phyloP scores from a whole-genome alignment of 2,329 filamentous ascomycete species.

The Diaporthe sp. region DNA sequence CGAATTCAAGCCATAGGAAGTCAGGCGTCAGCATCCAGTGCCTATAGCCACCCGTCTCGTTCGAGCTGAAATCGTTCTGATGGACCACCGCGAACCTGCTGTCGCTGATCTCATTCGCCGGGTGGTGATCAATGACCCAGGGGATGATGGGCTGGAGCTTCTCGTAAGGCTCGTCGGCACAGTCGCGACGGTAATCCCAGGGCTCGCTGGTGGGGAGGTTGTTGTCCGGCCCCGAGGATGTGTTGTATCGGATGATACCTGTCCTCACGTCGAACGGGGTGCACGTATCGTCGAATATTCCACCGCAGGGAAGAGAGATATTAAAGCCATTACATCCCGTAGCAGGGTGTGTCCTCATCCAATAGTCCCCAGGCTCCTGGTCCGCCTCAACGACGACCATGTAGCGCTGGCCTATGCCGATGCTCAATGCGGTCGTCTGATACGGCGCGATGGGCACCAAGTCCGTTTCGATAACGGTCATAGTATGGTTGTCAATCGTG shows the following conservation, averaged over 20 bases:
- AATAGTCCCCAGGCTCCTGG: conserved; percentile 42
- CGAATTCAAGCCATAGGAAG: conserved; percentile 41
- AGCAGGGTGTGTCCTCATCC: conserved; percentile 46
- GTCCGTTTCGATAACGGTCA: conserved; percentile 62
- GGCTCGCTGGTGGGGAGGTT: conserved; percentile 37
- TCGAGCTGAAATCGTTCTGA: conserved; percentile 27
- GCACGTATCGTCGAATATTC: conserved; percentile 35
- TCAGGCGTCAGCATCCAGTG: conserved; percentile 41
- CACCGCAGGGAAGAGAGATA: conserved; percentile 2
- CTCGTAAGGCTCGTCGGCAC: conserved; percentile 20
- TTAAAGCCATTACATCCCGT: conserved; percentile 41
- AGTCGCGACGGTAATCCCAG: conserved; percentile 24
- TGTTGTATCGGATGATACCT: conserved; percentile 44
- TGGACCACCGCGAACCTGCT: conserved; percentile 33
- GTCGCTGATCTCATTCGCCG: conserved; percentile 32
- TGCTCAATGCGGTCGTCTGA: conserved; percentile 44
- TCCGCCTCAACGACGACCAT: conserved; percentile 57
- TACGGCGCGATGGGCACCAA: conserved; percentile 59
- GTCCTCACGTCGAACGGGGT: conserved; percentile 39
- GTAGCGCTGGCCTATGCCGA: conserved; percentile 51
- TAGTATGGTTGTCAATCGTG: conserved; percentile 61
- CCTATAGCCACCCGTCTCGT: conserved; percentile 24
- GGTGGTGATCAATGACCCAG: conserved; percentile 35
- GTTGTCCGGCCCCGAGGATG: conserved; percentile 32
- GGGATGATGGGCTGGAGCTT: conserved; percentile 34